Evolutionary conservation across 805 yeast species (phyloP).

Genomic region (Pichia insulana): DNA sequence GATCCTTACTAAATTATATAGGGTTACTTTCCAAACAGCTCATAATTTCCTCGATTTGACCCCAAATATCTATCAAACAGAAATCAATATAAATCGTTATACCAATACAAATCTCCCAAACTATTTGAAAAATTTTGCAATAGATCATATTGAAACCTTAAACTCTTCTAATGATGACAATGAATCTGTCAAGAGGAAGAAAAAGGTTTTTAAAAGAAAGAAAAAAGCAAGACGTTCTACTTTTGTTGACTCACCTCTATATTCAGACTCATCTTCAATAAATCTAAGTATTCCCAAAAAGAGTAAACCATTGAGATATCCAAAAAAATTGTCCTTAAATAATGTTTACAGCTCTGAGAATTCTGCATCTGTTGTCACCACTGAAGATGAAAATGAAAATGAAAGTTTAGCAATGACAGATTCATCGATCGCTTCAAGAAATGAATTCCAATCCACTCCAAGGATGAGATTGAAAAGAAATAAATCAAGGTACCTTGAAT

Average conservation of each 20-base stretch:
- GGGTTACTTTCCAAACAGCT: slow-evolving; percentile 88
- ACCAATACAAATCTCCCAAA: slow-evolving; percentile 46
- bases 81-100: slow-evolving; percentile 47
- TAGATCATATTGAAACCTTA: slow-evolving; percentile 3
- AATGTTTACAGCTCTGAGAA: neutral
- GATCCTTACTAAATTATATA: slow-evolving; percentile 74
- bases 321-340: neutral
- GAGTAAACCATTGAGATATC: neutral
- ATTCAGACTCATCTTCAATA: neutral
- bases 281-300: neutral
- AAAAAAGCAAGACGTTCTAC: neutral
- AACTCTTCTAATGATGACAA: neutral
- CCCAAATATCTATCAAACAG: slow-evolving; percentile 70
- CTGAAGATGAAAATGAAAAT: slow-evolving; percentile 22
- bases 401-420: slow-evolving; percentile 13
- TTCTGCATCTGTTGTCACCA: slow-evolving; percentile 7
- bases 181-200: neutral
- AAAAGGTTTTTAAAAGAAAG: neutral
- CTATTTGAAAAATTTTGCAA: slow-evolving; percentile 41
- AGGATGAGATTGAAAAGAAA: neutral
- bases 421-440: neutral
- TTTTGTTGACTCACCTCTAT: neutral
- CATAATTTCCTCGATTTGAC: slow-evolving; percentile 83
- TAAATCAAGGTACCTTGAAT: slow-evolving; percentile 39
- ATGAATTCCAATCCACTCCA: neutral